These are phyloP conservation scores for Coniferiporia sulphurascens DNA, from an alignment of 1,284 basidiomycete species.

Conservation along the genomic window DNA sequence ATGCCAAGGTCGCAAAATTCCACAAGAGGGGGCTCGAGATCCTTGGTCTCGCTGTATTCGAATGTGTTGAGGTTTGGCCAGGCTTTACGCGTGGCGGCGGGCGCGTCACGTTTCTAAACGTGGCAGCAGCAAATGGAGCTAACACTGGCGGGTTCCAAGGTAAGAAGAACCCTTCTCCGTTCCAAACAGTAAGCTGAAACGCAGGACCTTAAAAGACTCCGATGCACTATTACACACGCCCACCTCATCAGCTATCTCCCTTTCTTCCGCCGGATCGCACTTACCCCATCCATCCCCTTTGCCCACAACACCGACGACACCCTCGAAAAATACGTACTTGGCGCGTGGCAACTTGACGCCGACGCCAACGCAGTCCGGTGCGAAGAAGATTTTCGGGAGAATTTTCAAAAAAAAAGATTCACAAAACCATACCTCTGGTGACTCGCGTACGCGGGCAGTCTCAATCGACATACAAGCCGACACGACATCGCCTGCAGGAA, in stretches of 20 bases:
- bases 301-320: conserved; percentile 23
- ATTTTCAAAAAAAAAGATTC: conserved; percentile 63
- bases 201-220: conserved; percentile 15
- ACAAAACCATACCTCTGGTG: conserved; percentile 11
- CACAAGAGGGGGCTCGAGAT: conserved; percentile 81
- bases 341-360: conserved; percentile 23
- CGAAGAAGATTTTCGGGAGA: conserved; percentile 68
- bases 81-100: conserved; percentile 4
- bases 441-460: conserved; percentile 16
- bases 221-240: conserved; percentile 27
- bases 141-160: neutral
- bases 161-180: neutral
- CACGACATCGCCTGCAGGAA: neutral
- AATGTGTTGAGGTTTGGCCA: conserved; percentile 77
- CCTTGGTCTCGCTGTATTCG: conserved; percentile 69
- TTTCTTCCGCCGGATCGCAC: conserved; percentile 30
- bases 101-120: conserved; percentile 12
- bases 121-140: conserved; percentile 18
- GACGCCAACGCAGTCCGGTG: conserved; percentile 27
- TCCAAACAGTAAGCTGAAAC: conserved; percentile 5
- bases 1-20: conserved; percentile 91
- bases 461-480: conserved; percentile 15
- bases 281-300: conserved; percentile 20
- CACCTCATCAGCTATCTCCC: conserved; percentile 37
- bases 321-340: conserved; percentile 11